Conservation (phyloP, 768 basidiomycete genomes). For the Collybia nuda region DNA sequence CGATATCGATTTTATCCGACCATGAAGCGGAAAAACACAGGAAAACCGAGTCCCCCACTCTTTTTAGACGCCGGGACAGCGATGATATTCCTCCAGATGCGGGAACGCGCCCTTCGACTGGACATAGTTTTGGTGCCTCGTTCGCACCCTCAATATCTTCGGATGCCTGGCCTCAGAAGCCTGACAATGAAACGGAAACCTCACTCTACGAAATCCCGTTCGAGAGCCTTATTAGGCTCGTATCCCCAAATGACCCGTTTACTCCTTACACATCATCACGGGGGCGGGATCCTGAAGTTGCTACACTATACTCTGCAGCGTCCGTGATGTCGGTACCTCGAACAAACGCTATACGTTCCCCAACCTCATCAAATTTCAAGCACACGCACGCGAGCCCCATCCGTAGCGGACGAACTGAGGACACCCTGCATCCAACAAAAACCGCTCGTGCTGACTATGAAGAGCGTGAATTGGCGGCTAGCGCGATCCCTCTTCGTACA, state of each 20-base stretch:
- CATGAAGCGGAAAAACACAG: slow-evolving; percentile 10
- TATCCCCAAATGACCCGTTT: slow-evolving; percentile 67
- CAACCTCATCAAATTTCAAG: slow-evolving; percentile 32
- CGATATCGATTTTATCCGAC: slow-evolving; percentile 14
- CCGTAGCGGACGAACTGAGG: slow-evolving; percentile 34
- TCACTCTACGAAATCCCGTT: slow-evolving; percentile 66
- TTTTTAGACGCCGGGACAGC: slow-evolving; percentile 14
- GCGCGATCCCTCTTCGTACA: slow-evolving; percentile 58
- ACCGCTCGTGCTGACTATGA: slow-evolving; percentile 56
- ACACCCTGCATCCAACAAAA: slow-evolving; percentile 32
- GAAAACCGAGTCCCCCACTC: slow-evolving; percentile 16
- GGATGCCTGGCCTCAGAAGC: slow-evolving; percentile 23
- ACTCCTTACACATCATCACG: slow-evolving; percentile 37
- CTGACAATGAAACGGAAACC: slow-evolving; percentile 28
- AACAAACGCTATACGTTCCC: slow-evolving; percentile 28
- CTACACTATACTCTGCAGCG: slow-evolving; percentile 85
- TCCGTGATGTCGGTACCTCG: slow-evolving; percentile 71
- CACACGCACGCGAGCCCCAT: slow-evolving; percentile 23
- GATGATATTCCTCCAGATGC: slow-evolving; percentile 17
- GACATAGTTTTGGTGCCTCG: slow-evolving; percentile 26
- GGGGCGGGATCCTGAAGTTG: slow-evolving; percentile 72
- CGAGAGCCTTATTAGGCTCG: slow-evolving; percentile 65
- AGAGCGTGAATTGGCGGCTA: slow-evolving; percentile 76
- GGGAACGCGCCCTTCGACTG: slow-evolving; percentile 27
- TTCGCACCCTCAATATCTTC: slow-evolving; percentile 33